phyloP scores from a whole-genome alignment of 2,329 filamentous ascomycete genomes.

The Aspergillus sp. region DNA sequence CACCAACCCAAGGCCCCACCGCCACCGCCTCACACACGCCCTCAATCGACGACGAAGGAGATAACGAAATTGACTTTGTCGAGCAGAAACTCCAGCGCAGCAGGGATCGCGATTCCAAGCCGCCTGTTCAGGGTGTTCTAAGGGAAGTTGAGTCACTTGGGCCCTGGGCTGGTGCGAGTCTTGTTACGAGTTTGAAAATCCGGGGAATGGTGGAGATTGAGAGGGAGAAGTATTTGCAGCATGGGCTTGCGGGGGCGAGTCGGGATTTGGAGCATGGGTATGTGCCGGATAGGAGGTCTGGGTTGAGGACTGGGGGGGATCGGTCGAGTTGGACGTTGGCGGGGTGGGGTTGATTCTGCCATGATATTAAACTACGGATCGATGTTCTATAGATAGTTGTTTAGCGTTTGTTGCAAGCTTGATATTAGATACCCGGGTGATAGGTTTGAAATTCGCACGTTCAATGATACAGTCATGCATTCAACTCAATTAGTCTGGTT shows the following conservation, averaged over 20 bases:
- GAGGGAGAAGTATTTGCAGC: constrained; percentile 53
- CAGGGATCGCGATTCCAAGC: constrained; percentile 28
- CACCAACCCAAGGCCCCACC: constrained; percentile 3
- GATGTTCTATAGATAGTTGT: neutral
- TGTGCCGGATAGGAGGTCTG: constrained; percentile 34
- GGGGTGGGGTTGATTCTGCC: constrained; percentile 34
- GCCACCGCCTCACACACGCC: neutral
- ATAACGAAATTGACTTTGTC: constrained; percentile 43
- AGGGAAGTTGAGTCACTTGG: constrained; percentile 56
- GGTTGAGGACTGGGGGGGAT: constrained; percentile 34
- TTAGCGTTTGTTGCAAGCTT: neutral
- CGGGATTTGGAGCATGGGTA: constrained; percentile 34
- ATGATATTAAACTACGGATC: no score
- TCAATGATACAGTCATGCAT: neutral
- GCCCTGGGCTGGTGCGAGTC: constrained; percentile 58
- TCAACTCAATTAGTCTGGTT: neutral
- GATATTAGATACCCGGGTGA: constrained; percentile 1
- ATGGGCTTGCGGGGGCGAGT: constrained; percentile 42
- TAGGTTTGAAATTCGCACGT: neutral
- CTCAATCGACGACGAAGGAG: constrained; percentile 3
- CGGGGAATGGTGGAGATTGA: constrained; percentile 59
- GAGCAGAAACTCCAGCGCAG: constrained; percentile 34
- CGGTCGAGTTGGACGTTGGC: constrained; percentile 45
- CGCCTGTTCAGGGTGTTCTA: constrained; percentile 32
- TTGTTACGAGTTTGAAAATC: constrained; percentile 53